Percentiles rank a stretch among this genome's conserved stretches.
These are phyloP conservation scores for Russula olivacea DNA, from an alignment of 768 basidiomycete species.

Conservation along the genomic window DNA sequence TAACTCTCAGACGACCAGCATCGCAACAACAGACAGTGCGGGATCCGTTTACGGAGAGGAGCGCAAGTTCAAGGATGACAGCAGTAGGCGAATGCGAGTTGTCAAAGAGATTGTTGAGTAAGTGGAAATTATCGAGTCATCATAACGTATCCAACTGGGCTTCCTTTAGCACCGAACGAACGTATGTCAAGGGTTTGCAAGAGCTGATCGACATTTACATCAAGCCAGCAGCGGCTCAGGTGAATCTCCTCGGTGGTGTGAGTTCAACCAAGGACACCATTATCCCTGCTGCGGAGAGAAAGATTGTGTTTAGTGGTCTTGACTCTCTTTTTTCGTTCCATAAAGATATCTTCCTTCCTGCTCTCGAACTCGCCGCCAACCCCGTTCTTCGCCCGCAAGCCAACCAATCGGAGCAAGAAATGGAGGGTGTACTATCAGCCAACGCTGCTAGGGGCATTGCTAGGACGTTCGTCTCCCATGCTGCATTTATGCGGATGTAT, in stretches of 20 bases:
- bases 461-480: slow-evolving; percentile 85
- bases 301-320: slow-evolving; percentile 85
- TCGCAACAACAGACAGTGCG: slow-evolving; percentile 68
- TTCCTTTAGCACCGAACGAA: slow-evolving; percentile 73
- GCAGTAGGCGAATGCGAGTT: slow-evolving; percentile 73
- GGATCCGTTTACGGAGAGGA: slow-evolving; percentile 59
- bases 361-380: slow-evolving; percentile 71
- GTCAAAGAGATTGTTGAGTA: slow-evolving; percentile 89
- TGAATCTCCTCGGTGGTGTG: slow-evolving; percentile 64
- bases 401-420: slow-evolving; percentile 48
- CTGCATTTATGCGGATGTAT: slow-evolving; percentile 99
- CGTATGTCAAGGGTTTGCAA: slow-evolving; percentile 90
- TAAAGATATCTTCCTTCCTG: slow-evolving; percentile 86
- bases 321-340: slow-evolving; percentile 92
- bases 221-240: slow-evolving; percentile 67
- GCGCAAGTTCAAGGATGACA: slow-evolving; percentile 89
- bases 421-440: slow-evolving; percentile 67
- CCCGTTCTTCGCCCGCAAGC: slow-evolving; percentile 52
- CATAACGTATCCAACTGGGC: slow-evolving; percentile 23
- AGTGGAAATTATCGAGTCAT: slow-evolving; percentile 31
- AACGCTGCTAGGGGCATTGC: slow-evolving; percentile 77
- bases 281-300: slow-evolving; percentile 79
- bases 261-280: slow-evolving; percentile 76
- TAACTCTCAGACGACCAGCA: slow-evolving; percentile 60
- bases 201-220: slow-evolving; percentile 96